phyloP scores from a whole-genome alignment of 331 rosid genomes.

The Dryas integrifolia region DNA sequence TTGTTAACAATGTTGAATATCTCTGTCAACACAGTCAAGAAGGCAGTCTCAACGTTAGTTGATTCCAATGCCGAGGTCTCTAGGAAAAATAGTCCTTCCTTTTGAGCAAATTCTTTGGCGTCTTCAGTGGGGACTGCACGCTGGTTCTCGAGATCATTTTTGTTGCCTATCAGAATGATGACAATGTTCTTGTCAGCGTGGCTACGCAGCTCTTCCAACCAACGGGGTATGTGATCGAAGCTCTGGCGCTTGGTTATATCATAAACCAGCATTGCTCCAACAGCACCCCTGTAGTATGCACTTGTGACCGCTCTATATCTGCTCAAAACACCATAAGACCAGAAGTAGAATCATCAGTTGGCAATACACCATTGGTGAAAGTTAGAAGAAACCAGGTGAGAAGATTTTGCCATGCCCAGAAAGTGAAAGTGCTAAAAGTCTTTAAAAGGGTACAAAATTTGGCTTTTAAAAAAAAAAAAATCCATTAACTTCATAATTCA shows the following conservation, averaged over 20 bases:
- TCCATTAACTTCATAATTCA: not conserved
- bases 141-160: slow-evolving; percentile 74
- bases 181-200: slow-evolving; percentile 96
- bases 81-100: slow-evolving; percentile 86
- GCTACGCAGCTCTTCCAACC: slow-evolving; percentile 91
- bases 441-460: no score
- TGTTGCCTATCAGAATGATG: slow-evolving; percentile 86
- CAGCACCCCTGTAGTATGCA: slow-evolving; percentile 96
- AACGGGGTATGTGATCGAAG: slow-evolving; percentile 92
- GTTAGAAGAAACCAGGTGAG: not conserved
- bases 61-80: slow-evolving; percentile 91
- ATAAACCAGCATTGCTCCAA: slow-evolving; percentile 93
- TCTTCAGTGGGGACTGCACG: slow-evolving; percentile 87
- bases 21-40: slow-evolving; percentile 80
- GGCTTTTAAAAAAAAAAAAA: no score
- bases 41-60: slow-evolving; percentile 87
- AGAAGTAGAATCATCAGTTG: not conserved
- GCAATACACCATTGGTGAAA: not conserved
- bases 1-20: slow-evolving; percentile 78
- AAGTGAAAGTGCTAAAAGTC: not conserved
- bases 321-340: slow-evolving; percentile 17
- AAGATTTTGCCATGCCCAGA: not conserved
- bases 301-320: slow-evolving; percentile 97
- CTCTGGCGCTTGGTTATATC: slow-evolving; percentile 86
- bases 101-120: slow-evolving; percentile 88